Conservation (phyloP, 2,329 filamentous ascomycete genomes). For the Alternaria burnsii region DNA sequence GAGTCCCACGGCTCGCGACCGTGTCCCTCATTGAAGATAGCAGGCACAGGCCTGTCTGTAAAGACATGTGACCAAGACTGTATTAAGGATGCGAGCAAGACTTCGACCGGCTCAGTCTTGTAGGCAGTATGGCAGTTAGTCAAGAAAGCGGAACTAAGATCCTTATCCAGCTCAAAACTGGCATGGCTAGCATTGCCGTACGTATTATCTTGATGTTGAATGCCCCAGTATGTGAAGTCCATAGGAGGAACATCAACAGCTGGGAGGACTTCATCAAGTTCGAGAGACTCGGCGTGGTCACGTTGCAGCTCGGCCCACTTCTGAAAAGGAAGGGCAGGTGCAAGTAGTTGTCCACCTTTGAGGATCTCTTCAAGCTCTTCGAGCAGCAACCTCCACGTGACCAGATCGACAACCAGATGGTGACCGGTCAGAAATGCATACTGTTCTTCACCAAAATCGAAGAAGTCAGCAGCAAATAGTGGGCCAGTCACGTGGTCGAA, state of each 20-base stretch:
- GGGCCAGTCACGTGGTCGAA: constrained; percentile 38
- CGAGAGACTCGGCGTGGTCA: constrained; percentile 42
- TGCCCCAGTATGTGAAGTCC: constrained; percentile 53
- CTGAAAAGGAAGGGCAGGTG: constrained; percentile 47
- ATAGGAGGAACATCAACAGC: constrained; percentile 41
- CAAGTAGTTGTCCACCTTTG: constrained; percentile 43
- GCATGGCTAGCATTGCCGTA: constrained; percentile 49
- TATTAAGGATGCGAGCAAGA: constrained; percentile 65
- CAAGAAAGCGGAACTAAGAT: constrained; percentile 38
- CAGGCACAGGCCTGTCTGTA: constrained; percentile 60
- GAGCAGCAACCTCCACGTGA: constrained; percentile 58
- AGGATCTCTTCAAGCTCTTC: constrained; percentile 55
- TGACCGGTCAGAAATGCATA: constrained; percentile 48
- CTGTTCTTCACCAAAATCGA: constrained; percentile 42
- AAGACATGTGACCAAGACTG: constrained; percentile 66
- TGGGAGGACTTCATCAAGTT: constrained; percentile 36
- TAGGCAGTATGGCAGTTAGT: constrained; percentile 54
- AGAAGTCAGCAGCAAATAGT: constrained; percentile 48
- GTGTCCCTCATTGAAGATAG: constrained; percentile 57
- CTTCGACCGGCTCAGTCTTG: constrained; percentile 62
- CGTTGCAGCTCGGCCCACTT: constrained; percentile 51
- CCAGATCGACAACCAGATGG: constrained; percentile 55
- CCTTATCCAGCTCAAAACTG: constrained; percentile 42
- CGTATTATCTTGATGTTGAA: constrained; percentile 46
- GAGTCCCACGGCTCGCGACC: constrained; percentile 52